These are phyloP conservation scores for Ceratocystis destructans DNA, from an alignment of 2,329 filamentous ascomycete species.

Conservation along the genomic window DNA sequence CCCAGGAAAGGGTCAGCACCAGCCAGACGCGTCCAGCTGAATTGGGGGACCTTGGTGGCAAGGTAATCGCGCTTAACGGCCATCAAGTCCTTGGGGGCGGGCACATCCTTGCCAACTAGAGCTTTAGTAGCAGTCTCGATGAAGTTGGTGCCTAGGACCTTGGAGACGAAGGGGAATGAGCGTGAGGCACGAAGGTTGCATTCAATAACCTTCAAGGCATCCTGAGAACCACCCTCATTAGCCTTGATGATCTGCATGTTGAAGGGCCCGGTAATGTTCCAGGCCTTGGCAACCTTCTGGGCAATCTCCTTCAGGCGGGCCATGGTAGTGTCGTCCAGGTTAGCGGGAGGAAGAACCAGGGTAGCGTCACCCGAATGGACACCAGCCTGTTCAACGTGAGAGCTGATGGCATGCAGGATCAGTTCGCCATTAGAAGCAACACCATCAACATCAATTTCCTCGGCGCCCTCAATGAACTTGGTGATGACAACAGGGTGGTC, in stretches of 20 bases:
- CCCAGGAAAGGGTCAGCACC: constrained; percentile 95
- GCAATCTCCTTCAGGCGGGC: constrained; percentile 89
- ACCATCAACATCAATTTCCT: constrained; percentile 93
- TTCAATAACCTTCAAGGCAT: constrained; percentile 82
- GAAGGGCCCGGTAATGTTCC: constrained; percentile 95
- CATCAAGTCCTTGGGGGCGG: constrained; percentile 80
- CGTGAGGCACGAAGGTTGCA: constrained; percentile 95
- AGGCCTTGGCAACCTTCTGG: constrained; percentile 88
- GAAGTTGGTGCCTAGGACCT: constrained; percentile 92
- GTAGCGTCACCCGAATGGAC: constrained; percentile 97
- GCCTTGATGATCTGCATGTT: constrained; percentile 99
- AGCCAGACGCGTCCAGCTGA: constrained; percentile 95
- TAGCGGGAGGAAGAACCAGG: constrained; percentile 74
- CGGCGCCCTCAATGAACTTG: constrained; percentile 92
- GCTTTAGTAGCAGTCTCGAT: constrained; percentile 91
- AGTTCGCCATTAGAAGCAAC: constrained; percentile 78
- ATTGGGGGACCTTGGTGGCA: constrained; percentile 95
- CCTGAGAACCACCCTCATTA: constrained; percentile 56
- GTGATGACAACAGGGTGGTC: constrained; percentile 97
- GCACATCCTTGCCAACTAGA: constrained; percentile 71
- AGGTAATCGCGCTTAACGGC: constrained; percentile 75
- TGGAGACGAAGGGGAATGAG: constrained; percentile 96
- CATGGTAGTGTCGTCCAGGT: constrained; percentile 64
- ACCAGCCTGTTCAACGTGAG: constrained; percentile 94
- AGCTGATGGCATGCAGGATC: constrained; percentile 79